These are phyloP conservation scores for Vickermania ingenoplastis DNA, from an alignment of 208 protist genomes.

Conservation along the genomic window DNA sequence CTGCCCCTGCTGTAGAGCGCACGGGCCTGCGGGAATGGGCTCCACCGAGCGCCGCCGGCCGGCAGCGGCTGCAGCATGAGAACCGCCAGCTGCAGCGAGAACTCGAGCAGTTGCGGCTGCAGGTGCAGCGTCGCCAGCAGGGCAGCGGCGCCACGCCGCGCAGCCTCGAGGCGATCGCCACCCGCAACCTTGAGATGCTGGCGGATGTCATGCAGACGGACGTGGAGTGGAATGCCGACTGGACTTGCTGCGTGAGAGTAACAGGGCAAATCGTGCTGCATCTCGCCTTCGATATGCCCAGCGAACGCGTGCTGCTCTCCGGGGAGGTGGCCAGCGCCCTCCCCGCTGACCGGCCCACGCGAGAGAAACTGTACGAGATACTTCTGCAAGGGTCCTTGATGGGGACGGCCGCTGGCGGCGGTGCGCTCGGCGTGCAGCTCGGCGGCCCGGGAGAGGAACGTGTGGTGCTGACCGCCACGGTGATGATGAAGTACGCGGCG, in stretches of 20 bases:
- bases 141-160: slow-evolving; percentile 8
- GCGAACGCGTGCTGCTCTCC: slow-evolving; percentile 68
- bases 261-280: slow-evolving; percentile 29
- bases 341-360: slow-evolving; percentile 29
- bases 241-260: slow-evolving; percentile 21
- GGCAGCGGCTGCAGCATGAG: not conserved
- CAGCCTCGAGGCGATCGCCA: slow-evolving; percentile 16
- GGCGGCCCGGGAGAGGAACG: slow-evolving; percentile 37
- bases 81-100: slow-evolving; percentile 1
- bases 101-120: not conserved
- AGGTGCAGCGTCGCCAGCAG: slow-evolving; percentile 7
- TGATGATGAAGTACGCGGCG: slow-evolving; percentile 32
- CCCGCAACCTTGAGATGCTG: slow-evolving; percentile 43
- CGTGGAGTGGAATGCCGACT: slow-evolving; percentile 16
- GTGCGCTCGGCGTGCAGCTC: slow-evolving; percentile 48
- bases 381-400: slow-evolving; percentile 65
- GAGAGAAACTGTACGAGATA: slow-evolving; percentile 63
- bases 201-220: slow-evolving; percentile 56
- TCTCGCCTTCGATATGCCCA: slow-evolving; percentile 55
- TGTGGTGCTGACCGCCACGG: slow-evolving; percentile 51
- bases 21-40: no score
- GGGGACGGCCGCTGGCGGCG: slow-evolving; percentile 65
- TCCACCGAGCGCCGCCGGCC: no score
- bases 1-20: no score
- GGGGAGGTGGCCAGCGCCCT: slow-evolving; percentile 48